A percentile compares a stretch with the other conserved stretches of the same genome.
Conservation (phyloP, 176 grass and related monocot species). For the Secale cereale region DNA sequence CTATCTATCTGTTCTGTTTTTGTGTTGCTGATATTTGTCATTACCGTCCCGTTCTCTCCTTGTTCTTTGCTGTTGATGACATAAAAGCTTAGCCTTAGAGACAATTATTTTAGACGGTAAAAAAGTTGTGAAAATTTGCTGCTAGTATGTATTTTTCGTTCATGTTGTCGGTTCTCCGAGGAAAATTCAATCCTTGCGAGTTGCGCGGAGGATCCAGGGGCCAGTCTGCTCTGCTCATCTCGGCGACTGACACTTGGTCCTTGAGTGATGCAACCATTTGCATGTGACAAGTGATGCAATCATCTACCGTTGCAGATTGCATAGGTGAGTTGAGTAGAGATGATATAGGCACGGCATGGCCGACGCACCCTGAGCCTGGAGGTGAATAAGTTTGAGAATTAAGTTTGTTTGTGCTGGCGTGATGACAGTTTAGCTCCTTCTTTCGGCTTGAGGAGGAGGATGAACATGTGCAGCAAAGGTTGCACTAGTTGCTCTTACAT, state of each 20-base stretch:
- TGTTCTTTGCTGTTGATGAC: slow-evolving; percentile 36
- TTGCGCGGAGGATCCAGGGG: slow-evolving; percentile 6
- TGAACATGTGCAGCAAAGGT: not conserved
- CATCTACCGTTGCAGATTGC: slow-evolving; percentile 22
- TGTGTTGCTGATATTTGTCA: slow-evolving; percentile 34
- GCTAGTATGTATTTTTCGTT: not conserved
- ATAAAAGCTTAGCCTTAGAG: slow-evolving; percentile 44
- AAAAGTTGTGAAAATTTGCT: slow-evolving; percentile 25
- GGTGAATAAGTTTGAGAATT: slow-evolving; percentile 27
- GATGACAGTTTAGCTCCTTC: slow-evolving; percentile 11
- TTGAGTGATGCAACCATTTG: slow-evolving; percentile 16
- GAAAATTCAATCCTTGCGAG: not conserved
- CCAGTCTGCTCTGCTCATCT: slow-evolving; percentile 15
- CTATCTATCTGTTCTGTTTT: slow-evolving; percentile 11
- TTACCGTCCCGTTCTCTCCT: slow-evolving; percentile 20
- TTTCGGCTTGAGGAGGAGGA: not conserved
- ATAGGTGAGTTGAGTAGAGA: slow-evolving; percentile 1
- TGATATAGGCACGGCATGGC: slow-evolving; percentile 24
- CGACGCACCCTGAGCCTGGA: not conserved
- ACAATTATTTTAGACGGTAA: slow-evolving; percentile 43
- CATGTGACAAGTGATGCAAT: slow-evolving; percentile 31
- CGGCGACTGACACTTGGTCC: slow-evolving; percentile 6
- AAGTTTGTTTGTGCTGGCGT: not conserved
- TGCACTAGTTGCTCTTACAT: not conserved
- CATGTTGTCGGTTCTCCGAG: not conserved